A percentile compares a stretch with the other conserved stretches of the same genome.
Evolutionary conservation across 306 rosid genomes (phyloP).

Genomic region (Vigna unguiculata): DNA sequence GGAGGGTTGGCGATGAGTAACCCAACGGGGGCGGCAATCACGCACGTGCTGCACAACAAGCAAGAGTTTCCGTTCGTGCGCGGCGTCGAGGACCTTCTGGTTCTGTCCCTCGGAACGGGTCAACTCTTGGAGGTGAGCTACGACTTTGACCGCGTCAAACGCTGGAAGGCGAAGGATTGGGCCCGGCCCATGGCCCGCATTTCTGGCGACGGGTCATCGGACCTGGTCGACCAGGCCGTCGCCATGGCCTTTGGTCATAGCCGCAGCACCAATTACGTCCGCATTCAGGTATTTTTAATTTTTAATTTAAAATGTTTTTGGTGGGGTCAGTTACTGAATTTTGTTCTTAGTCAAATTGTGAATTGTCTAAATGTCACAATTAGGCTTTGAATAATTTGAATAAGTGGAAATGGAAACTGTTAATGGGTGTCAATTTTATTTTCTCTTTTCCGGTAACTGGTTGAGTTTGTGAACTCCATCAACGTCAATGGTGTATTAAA

Average conservation of each 20-base stretch:
- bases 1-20: slow-evolving; percentile 93
- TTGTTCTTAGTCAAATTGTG: slow-evolving; percentile 31
- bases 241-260: slow-evolving; percentile 92
- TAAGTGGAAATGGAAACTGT: background rate
- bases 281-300: slow-evolving; percentile 76
- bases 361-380: slow-evolving; percentile 33
- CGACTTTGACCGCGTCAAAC: slow-evolving; percentile 70
- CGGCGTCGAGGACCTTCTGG: slow-evolving; percentile 94
- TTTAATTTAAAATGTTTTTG: too few relatives aligned
- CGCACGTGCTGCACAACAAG: slow-evolving; percentile 98
- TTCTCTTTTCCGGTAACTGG: slow-evolving; percentile 7
- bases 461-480: slow-evolving; percentile 32
- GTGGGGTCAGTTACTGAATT: slow-evolving; percentile 28
- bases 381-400: background rate
- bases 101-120: slow-evolving; percentile 87
- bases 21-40: slow-evolving; percentile 93
- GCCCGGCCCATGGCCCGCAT: slow-evolving; percentile 90
- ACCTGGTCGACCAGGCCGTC: slow-evolving; percentile 91
- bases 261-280: slow-evolving; percentile 81
- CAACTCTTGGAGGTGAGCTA: slow-evolving; percentile 68
- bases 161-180: slow-evolving; percentile 94
- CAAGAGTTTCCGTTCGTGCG: slow-evolving; percentile 98
- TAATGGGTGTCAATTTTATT: background rate
- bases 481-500: slow-evolving; percentile 49
- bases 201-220: slow-evolving; percentile 87